A percentile compares a stretch with the other conserved stretches of the same genome.
Evolutionary conservation across 2,329 filamentous ascomycete genomes (phyloP).

Genomic region (Fusarium sp.): DNA sequence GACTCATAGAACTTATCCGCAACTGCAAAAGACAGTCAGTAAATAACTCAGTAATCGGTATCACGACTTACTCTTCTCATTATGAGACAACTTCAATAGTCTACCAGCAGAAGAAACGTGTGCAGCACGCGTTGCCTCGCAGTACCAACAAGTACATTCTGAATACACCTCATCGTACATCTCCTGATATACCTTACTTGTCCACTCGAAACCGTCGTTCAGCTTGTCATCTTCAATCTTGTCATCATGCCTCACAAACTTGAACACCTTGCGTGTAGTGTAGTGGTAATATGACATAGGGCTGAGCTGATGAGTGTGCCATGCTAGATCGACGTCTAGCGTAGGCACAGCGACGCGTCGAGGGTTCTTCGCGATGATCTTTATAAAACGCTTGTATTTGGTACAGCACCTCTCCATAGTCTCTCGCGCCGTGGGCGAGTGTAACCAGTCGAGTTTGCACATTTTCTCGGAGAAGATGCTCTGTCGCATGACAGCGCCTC

Average conservation of each 20-base stretch:
- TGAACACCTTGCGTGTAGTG: constrained; percentile 60
- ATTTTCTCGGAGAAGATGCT: constrained; percentile 78
- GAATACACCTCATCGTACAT: constrained; percentile 75
- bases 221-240: constrained; percentile 79
- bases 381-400: constrained; percentile 75
- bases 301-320: constrained; percentile 84
- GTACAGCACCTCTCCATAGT: constrained; percentile 74
- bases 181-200: constrained; percentile 75
- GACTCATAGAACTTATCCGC: constrained; percentile 61
- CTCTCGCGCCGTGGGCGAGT: constrained; percentile 71
- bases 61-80: constrained; percentile 55
- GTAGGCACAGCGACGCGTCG: constrained; percentile 72
- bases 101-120: constrained; percentile 63
- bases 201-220: constrained; percentile 76
- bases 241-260: constrained; percentile 85
- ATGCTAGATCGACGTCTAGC: constrained; percentile 79
- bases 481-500: constrained; percentile 74
- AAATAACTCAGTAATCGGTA: rapidly evolving
- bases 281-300: constrained; percentile 72
- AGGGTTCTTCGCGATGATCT: constrained; percentile 65
- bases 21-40: constrained; percentile 29
- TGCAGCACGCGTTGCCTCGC: constrained; percentile 66
- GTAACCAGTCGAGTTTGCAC: constrained; percentile 81
- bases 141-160: constrained; percentile 87
- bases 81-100: constrained; percentile 59